Percentiles rank a stretch among this genome's conserved stretches.
Evolutionary conservation across 148 eudicot species (phyloP).

Genomic region (Chenopodium suecicum): DNA sequence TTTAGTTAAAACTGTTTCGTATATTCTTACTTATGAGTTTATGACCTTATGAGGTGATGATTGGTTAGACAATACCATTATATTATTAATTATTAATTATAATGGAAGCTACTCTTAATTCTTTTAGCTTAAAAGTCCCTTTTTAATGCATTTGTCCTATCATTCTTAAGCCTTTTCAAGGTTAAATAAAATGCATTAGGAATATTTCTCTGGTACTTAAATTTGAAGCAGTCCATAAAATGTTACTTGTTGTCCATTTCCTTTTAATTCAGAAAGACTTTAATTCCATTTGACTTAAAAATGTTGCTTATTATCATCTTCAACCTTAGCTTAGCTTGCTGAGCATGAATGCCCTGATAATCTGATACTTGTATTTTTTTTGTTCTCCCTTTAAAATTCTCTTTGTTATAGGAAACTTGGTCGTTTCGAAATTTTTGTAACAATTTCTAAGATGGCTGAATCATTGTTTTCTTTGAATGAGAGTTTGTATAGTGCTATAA

Average conservation of each 20-base stretch:
- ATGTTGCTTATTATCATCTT: neutral
- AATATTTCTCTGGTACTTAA: neutral
- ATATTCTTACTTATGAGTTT: too few relatives aligned
- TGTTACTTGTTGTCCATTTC: conserved; percentile 9
- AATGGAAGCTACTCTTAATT: too few relatives aligned
- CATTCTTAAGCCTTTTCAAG: conserved; percentile 20
- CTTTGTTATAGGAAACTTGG: neutral
- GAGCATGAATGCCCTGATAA: neutral
- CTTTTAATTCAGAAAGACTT: neutral
- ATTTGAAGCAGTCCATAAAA: conserved; percentile 22
- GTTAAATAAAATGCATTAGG: conserved; percentile 8
- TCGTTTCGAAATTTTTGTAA: neutral
- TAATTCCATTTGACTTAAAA: too few relatives aligned
- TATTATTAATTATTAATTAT: too few relatives aligned
- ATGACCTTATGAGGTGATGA: too few relatives aligned
- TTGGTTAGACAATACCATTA: too few relatives aligned
- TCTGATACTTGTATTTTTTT: neutral
- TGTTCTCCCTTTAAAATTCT: neutral
- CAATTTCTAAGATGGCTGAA: conserved; percentile 22
- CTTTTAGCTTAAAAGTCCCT: too few relatives aligned
- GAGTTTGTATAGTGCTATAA: conserved; percentile 43
- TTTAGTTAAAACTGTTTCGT: too few relatives aligned
- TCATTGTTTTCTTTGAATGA: conserved; percentile 24
- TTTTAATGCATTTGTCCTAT: neutral
- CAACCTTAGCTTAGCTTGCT: neutral